A percentile compares a stretch with the other conserved stretches of the same genome.
Evolutionary conservation across 305 asterid species (phyloP).

Genomic region (Rubia tinctorum): DNA sequence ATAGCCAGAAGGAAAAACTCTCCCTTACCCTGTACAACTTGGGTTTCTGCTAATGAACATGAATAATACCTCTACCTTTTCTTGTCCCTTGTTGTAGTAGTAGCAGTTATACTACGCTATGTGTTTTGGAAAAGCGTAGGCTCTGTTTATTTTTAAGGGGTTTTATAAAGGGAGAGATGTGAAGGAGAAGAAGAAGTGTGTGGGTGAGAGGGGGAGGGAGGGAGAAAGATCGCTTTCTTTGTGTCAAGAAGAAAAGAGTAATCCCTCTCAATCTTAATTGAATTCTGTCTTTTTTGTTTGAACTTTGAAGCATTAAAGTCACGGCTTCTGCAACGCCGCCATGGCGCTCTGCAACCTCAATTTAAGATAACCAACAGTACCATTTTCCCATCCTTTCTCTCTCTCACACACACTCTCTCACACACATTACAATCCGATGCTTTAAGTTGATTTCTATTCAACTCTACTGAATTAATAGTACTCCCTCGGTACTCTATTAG

Average conservation of each 20-base stretch:
- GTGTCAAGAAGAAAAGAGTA: not conserved
- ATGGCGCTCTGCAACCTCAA: conserved; percentile 76
- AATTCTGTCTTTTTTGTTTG: conserved; percentile 29
- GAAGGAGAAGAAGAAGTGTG: not conserved
- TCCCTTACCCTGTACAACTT: conserved; percentile 11
- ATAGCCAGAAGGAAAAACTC: conserved; percentile 29
- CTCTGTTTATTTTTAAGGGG: conserved; percentile 5
- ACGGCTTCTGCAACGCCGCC: conserved; percentile 99
- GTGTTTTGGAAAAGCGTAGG: not conserved
- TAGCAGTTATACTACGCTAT: not conserved
- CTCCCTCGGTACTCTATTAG: no score
- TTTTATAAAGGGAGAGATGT: conserved; percentile 14
- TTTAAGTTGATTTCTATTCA: not conserved
- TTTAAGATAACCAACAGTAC: conserved; percentile 45
- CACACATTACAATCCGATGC: conserved; percentile 16
- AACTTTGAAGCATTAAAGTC: conserved; percentile 56
- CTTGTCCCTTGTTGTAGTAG: not conserved
- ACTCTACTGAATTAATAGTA: no score
- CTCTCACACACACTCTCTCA: conserved; percentile 10
- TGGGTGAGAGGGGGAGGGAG: conserved; percentile 11
- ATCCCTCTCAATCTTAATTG: conserved; percentile 18
- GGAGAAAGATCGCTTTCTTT: conserved; percentile 15
- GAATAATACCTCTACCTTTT: not conserved
- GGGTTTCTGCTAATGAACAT: conserved; percentile 1
- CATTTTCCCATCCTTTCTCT: conserved; percentile 22